Evolutionary conservation across 768 basidiomycete genomes (phyloP), one percentile per base, ranked within the genome.

Genomic region (Serendipita vermifera): DNA sequence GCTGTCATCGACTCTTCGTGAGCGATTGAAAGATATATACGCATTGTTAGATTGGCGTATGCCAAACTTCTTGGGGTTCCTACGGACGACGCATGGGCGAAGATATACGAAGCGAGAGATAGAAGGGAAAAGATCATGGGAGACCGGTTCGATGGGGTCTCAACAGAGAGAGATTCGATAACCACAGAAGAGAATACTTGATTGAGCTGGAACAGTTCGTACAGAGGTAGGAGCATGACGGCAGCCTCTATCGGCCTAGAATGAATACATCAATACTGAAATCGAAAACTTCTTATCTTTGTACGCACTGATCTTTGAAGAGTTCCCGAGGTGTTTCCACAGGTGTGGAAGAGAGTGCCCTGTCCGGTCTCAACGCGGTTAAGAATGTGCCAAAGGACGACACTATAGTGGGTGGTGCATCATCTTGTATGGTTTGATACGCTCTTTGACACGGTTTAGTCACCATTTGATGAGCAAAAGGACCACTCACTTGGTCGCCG

Each of bases 11-110:
- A 69, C 17, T 71, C 63, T 55, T 77, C 77, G 61, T 81, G 78
- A 5, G 72, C 71, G 59, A 79, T 66, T 1, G 71, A 65, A 38
- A 82, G 71, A 15, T 85, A 61, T 14, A 73, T 73, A 55, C 77
- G 75, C 61, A 84, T 68, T 15, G 75, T 69, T 1, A 85, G 69
- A 62, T 74, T 75, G 1, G 81, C 81, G 64, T 86, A 86, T 2
- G 77, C 76, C 38, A 78, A 70, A 15, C 81, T 76, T 20, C 82
- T 76, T 3, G 77, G 68, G 13, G 81, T 78, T 2, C 74, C 72
- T 0, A 75, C 69, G 3, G 83, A 81, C 9, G 80, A 77, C 11
- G 82, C 82, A 63, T 86, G 83, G 1, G 80, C 76, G 55, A 83
- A 66, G 46, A 85, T 62, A 67, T 85, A 85, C 0, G 82, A 83